These are phyloP conservation scores for Podosphaera aphanis DNA, from an alignment of 2,329 filamentous ascomycete species.

Conservation along the genomic window DNA sequence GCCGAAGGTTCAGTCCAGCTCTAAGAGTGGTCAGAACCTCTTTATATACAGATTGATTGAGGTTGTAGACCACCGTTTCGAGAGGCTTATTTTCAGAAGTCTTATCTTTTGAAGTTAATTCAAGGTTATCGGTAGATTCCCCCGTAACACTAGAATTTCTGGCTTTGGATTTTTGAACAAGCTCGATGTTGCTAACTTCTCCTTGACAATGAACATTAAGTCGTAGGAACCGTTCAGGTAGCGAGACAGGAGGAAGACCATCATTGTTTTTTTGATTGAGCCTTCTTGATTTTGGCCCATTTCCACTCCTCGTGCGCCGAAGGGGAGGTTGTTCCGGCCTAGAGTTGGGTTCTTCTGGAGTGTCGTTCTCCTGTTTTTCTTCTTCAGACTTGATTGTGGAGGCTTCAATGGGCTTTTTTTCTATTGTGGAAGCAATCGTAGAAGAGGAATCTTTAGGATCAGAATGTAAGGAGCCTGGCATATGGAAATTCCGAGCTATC, in stretches of 20 bases:
- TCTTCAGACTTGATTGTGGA: conserved; percentile 6
- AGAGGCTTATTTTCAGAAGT: not conserved
- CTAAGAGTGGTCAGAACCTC: conserved; percentile 24
- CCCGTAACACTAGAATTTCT: not conserved
- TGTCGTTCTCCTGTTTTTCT: conserved; percentile 1
- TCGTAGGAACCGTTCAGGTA: conserved; percentile 34
- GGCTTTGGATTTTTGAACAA: not conserved
- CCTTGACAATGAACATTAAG: conserved; percentile 21
- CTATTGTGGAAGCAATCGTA: conserved; percentile 2
- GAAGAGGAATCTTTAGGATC: conserved; percentile 7
- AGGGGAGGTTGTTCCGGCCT: conserved; percentile 2
- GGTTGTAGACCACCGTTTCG: conserved; percentile 5
- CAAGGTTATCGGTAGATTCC: not conserved
- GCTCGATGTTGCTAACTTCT: conserved; percentile 3
- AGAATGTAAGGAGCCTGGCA: conserved; percentile 9
- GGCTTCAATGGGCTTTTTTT: not conserved
- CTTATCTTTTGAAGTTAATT: not conserved
- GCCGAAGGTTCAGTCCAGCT: conserved; percentile 24
- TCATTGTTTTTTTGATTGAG: conserved; percentile 2
- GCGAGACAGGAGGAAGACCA: conserved; percentile 25
- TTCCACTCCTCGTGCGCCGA: conserved; percentile 5
- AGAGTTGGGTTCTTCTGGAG: not conserved
- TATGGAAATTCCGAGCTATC: conserved; percentile 12
- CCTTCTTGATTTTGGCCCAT: not conserved
- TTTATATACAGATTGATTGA: conserved; percentile 13